These are phyloP conservation scores for Saitozyma podzolica DNA, from an alignment of 768 basidiomycete genomes.

Conservation along the genomic window DNA sequence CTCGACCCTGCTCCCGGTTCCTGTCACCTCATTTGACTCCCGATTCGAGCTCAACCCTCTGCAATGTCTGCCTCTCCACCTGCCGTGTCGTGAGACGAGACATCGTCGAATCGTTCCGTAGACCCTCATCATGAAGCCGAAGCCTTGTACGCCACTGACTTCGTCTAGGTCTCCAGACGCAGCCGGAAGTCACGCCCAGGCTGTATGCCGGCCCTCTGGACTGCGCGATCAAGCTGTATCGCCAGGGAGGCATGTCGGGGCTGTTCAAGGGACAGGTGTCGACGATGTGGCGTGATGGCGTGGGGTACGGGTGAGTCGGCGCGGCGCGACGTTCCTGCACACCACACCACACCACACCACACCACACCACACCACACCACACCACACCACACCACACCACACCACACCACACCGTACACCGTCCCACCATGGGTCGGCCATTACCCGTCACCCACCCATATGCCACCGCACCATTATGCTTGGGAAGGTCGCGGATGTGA, in stretches of 20 bases:
- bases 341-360: slow-evolving; percentile 3
- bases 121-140: not conserved
- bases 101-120: too few species aligned
- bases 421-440: too few species aligned
- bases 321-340: not conserved
- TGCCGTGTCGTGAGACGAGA: too few species aligned
- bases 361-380: slow-evolving; percentile 3
- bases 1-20: not conserved
- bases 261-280: slow-evolving; percentile 91
- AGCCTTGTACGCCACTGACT: not conserved
- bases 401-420: not conserved
- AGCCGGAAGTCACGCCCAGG: slow-evolving; percentile 68
- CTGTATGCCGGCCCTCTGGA: slow-evolving; percentile 81
- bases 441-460: not conserved
- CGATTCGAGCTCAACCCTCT: too few species aligned
- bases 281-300: slow-evolving; percentile 65
- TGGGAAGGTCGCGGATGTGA: not conserved
- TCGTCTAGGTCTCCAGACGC: slow-evolving; percentile 80
- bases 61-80: too few species aligned
- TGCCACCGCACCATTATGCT: not conserved
- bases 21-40: too few species aligned
- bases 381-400: not conserved
- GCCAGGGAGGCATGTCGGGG: slow-evolving; percentile 71
- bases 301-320: slow-evolving; percentile 51
- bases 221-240: slow-evolving; percentile 79